Evolutionary conservation across 2,329 filamentous ascomycete genomes (phyloP), one percentile per base, ranked within the genome.

Genomic region (Phoma sp.): DNA sequence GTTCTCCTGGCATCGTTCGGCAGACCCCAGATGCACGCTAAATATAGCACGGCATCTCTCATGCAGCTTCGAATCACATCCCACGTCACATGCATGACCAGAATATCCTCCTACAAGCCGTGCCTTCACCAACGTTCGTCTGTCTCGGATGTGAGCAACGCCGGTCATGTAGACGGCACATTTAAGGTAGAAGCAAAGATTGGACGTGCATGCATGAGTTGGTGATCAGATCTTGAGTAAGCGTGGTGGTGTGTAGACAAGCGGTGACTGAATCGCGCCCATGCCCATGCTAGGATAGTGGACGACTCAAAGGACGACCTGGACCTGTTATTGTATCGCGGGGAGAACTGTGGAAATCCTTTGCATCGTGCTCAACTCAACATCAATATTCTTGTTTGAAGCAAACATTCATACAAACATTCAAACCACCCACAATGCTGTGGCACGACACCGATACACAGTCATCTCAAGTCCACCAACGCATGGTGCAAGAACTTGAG

Each of bases 31-130:
- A 34, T 36, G 45, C 39, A 49, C 46, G 46, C 51, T 49, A 54
- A 49, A 45, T 49, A 54, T 49, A 54, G 51, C 45, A 54, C 50
- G 32, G 42, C 45, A 34, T 54, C 45, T 36, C 12, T 40, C 45
- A 45, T 49, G 45, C 45, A 49, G 23, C 45, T 30, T 48, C 17
- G 17, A 49, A 49, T 54, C 51, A 54, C 51, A 40, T 34, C 45
- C 30, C 51, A 40, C 51, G 46, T 54, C 51, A 54, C 51, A 48
- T 54, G 51, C 51, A 45, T 38, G 33, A 32, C 33, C 28, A 34
- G 20, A 54, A 36, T 28, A 45, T 39, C 40, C 38, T 48, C 45
- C 51, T 54, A 38, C 50, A 39, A 34, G 28, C 26, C 18, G 23
- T 36, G 36, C 15, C 26, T 43, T 30, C 20, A 33, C 38, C 14